Conservation (phyloP, 2,329 filamentous ascomycete species). For the Penicillium sp. region DNA sequence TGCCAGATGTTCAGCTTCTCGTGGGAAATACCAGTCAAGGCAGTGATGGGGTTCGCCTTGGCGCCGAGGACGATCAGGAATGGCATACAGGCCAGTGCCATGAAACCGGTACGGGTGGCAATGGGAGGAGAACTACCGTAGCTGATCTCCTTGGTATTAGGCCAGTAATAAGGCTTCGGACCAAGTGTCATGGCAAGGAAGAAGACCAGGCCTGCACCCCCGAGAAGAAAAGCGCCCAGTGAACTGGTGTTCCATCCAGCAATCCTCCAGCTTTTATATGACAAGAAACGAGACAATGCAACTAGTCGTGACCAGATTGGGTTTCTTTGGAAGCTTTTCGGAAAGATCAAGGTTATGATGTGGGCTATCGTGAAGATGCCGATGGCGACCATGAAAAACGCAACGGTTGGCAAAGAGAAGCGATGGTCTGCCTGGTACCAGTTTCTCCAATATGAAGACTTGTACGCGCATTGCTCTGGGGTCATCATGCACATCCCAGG, state of each 20-base stretch:
- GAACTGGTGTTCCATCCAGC: slow-evolving; percentile 41
- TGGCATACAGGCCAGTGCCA: slow-evolving; percentile 48
- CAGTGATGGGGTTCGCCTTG: slow-evolving; percentile 53
- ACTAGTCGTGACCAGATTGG: slow-evolving; percentile 24
- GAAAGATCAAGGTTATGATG: slow-evolving; percentile 12
- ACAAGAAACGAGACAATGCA: slow-evolving; percentile 35
- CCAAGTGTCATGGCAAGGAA: slow-evolving; percentile 45
- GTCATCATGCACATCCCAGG: slow-evolving; percentile 21
- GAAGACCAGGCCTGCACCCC: slow-evolving; percentile 40
- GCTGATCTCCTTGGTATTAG: slow-evolving; percentile 31
- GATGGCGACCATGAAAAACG: slow-evolving; percentile 48
- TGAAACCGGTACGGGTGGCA: slow-evolving; percentile 48
- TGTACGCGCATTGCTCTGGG: slow-evolving; percentile 24
- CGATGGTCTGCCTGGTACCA: slow-evolving; percentile 51
- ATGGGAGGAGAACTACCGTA: slow-evolving; percentile 50
- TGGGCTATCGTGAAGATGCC: slow-evolving; percentile 43
- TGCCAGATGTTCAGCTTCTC: slow-evolving; percentile 53
- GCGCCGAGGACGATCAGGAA: slow-evolving; percentile 47
- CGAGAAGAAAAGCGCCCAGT: slow-evolving; percentile 41
- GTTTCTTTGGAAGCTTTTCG: slow-evolving; percentile 6
- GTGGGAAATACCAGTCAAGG: slow-evolving; percentile 51
- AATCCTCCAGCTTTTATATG: slow-evolving; percentile 18
- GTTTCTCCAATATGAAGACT: slow-evolving; percentile 18
- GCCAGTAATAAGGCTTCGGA: slow-evolving; percentile 53
- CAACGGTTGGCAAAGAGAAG: slow-evolving; percentile 48